Conservation (phyloP, 192 early-diverging fungal genomes). For the Entrophospora sp. region DNA sequence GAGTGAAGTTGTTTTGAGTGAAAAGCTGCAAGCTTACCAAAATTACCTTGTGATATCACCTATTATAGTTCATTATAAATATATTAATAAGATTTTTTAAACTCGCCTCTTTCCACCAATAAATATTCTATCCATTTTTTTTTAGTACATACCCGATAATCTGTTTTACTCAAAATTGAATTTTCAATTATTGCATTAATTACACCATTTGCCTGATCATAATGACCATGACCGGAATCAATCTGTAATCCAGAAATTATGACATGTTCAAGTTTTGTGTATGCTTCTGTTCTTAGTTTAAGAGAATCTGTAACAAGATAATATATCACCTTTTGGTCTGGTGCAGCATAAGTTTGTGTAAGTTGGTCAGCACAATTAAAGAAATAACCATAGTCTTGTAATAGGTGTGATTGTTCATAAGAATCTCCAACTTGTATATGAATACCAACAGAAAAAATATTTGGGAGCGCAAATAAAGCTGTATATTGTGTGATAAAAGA, state of each 20-base stretch:
- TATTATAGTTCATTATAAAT: too few relatives aligned
- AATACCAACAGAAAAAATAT: conserved; percentile 34
- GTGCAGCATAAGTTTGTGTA: conserved; percentile 21
- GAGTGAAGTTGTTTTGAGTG: too few relatives aligned
- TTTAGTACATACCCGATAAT: conserved; percentile 33
- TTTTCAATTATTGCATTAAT: conserved; percentile 37
- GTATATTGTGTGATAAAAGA: conserved; percentile 31
- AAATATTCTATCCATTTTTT: too few relatives aligned
- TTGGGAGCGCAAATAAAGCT: conserved; percentile 24
- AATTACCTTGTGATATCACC: too few relatives aligned
- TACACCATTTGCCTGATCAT: conserved; percentile 29
- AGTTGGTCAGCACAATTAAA: conserved; percentile 35
- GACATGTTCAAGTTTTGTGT: conserved; percentile 25
- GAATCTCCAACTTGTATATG: conserved; percentile 32
- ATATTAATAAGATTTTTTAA: background rate
- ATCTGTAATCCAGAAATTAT: conserved; percentile 32
- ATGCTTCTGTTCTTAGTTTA: conserved; percentile 28
- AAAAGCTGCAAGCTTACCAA: too few relatives aligned
- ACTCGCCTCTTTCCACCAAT: too few relatives aligned
- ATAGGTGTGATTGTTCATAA: background rate
- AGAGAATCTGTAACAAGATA: conserved; percentile 37
- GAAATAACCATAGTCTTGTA: conserved; percentile 30
- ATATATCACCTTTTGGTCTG: conserved; percentile 29
- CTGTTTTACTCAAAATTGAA: conserved; percentile 33
- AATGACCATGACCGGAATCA: background rate